Conservation (phyloP, 2,329 filamentous ascomycete genomes). For the Setomelanomma holmii region DNA sequence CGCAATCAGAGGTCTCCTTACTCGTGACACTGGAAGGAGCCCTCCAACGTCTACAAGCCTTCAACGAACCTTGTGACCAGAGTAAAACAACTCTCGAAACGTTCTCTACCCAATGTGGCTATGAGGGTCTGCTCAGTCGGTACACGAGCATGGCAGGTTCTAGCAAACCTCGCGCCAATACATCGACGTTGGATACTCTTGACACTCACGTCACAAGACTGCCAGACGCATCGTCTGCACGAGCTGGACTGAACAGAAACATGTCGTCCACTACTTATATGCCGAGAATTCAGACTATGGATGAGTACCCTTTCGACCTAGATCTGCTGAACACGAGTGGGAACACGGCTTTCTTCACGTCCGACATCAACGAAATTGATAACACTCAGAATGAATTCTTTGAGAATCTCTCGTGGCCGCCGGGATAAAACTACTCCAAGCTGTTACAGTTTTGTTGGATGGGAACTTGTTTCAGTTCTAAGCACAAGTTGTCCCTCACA, state of each 20-base stretch:
- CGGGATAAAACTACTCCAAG: background rate
- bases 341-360: conserved; percentile 13
- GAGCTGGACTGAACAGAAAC: background rate
- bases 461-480: background rate
- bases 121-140: conserved; percentile 12
- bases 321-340: conserved; percentile 13
- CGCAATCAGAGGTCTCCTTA: conserved; percentile 17
- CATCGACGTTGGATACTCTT: background rate
- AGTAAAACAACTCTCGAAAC: background rate
- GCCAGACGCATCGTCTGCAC: background rate
- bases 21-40: conserved; percentile 15
- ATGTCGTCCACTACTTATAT: background rate
- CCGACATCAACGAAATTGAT: conserved; percentile 7
- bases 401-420: conserved; percentile 10
- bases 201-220: background rate
- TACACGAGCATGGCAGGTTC: conserved; percentile 7
- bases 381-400: conserved; percentile 13
- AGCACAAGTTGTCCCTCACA: background rate
- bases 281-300: background rate
- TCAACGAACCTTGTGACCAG: conserved; percentile 6
- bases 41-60: conserved; percentile 13
- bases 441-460: background rate
- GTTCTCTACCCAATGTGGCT: conserved; percentile 5
- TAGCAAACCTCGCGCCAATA: background rate
- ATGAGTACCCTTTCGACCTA: conserved; percentile 17